Conservation (phyloP, 306 rosid species). For the Biancaea sappan region DNA sequence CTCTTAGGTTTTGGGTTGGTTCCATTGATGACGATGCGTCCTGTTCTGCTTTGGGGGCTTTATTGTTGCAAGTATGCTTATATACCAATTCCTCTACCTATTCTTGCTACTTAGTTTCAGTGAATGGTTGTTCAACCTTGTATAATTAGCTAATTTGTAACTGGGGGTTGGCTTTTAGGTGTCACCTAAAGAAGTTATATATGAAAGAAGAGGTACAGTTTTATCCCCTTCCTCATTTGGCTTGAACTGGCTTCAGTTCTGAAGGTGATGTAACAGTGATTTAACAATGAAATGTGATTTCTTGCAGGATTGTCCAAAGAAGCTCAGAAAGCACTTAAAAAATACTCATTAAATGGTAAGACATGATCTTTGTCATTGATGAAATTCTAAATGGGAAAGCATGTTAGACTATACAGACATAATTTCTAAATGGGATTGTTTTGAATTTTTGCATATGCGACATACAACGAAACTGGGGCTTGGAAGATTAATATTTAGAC, state of each 20-base stretch:
- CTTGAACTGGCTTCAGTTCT: slow-evolving; percentile 25
- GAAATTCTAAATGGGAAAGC: too few relatives aligned
- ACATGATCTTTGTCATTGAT: slow-evolving; percentile 31
- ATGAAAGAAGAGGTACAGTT: slow-evolving; percentile 71
- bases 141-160: slow-evolving; percentile 33
- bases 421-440: slow-evolving; percentile 23
- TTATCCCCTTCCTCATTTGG: slow-evolving; percentile 12
- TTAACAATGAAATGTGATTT: slow-evolving; percentile 27
- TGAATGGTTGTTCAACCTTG: slow-evolving; percentile 20
- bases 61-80: slow-evolving; percentile 83
- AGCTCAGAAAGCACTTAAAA: slow-evolving; percentile 74
- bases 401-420: background rate
- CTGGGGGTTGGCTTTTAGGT: slow-evolving; percentile 60
- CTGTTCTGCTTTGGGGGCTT: slow-evolving; percentile 85
- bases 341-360: slow-evolving; percentile 77
- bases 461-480: background rate
- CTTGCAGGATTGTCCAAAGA: slow-evolving; percentile 77
- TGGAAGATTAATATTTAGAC: slow-evolving; percentile 14
- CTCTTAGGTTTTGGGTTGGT: slow-evolving; percentile 87
- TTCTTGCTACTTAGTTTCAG: slow-evolving; percentile 27
- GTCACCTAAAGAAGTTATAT: slow-evolving; percentile 87
- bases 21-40: slow-evolving; percentile 81
- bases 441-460: slow-evolving; percentile 20
- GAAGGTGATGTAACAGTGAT: slow-evolving; percentile 25
- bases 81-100: slow-evolving; percentile 24